A percentile compares a stretch with the other conserved stretches of the same genome.
Conservation (phyloP, 2,329 filamentous ascomycete genomes). For the Remersonia thermophila region DNA sequence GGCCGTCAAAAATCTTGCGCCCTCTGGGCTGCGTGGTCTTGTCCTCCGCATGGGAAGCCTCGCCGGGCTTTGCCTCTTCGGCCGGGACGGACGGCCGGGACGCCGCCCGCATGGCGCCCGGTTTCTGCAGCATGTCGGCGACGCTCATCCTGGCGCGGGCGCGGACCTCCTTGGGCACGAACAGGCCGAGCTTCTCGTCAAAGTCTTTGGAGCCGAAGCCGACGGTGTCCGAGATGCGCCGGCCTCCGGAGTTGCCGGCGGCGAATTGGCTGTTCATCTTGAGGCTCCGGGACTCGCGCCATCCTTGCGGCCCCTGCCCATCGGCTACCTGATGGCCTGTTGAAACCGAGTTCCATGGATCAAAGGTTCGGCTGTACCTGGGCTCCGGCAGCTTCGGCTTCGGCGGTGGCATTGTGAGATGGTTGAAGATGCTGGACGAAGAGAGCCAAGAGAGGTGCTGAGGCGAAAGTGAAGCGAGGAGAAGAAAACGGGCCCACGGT, state of each 20-base stretch:
- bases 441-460: too few relatives aligned
- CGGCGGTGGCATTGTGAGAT: conserved; percentile 12
- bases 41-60: conserved; percentile 29
- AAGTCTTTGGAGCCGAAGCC: conserved; percentile 50
- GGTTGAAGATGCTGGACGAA: too few relatives aligned
- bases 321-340: conserved; percentile 72
- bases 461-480: too few relatives aligned
- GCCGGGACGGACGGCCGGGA: neutral
- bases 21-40: too few relatives aligned
- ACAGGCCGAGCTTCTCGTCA: conserved; percentile 30
- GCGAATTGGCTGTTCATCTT: conserved; percentile 63
- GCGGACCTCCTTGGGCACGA: conserved; percentile 32
- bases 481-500: too few relatives aligned
- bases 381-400: conserved; percentile 26
- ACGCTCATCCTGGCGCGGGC: conserved; percentile 33
- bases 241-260: conserved; percentile 42
- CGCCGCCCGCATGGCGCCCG: conserved; percentile 28
- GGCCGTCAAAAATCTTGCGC: conserved; percentile 50
- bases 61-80: conserved; percentile 7
- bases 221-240: conserved; percentile 50
- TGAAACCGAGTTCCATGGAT: conserved; percentile 61
- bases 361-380: conserved; percentile 36
- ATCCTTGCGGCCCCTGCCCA: conserved; percentile 50
- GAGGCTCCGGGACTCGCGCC: conserved; percentile 55
- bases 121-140: conserved; percentile 39